Evolutionary conservation across 2,329 filamentous ascomycete genomes (phyloP).

Genomic region (Hypomyces perniciosus): DNA sequence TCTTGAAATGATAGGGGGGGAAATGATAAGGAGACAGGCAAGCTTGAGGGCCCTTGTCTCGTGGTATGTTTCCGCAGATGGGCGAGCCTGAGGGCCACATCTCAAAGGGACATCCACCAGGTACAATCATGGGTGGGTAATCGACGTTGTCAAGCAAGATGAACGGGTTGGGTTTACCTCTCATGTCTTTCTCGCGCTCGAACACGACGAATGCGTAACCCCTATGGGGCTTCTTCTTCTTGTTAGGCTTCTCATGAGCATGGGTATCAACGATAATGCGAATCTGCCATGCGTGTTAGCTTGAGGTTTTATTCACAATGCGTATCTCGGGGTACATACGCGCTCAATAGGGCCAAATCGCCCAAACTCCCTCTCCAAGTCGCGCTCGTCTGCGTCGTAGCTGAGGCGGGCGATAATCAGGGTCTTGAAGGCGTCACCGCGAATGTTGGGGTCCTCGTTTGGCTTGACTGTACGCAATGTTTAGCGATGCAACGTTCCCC

Average conservation of each 20-base stretch:
- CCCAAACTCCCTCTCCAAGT: conserved; percentile 88
- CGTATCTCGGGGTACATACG: conserved; percentile 42
- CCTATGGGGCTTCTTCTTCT: conserved; percentile 74
- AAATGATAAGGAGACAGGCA: conserved; percentile 40
- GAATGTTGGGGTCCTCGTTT: conserved; percentile 75
- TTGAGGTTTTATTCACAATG: background rate
- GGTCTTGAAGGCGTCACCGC: conserved; percentile 92
- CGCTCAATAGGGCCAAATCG: conserved; percentile 92
- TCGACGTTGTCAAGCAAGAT: conserved; percentile 7
- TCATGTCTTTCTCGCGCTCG: conserved; percentile 97
- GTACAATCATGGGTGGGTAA: conserved; percentile 9
- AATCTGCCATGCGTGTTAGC: conserved; percentile 50
- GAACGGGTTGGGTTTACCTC: conserved; percentile 64
- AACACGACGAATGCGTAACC: conserved; percentile 98
- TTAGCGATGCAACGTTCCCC: conserved; percentile 9
- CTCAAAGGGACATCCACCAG: conserved; percentile 19
- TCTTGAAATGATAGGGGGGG: conserved; percentile 19
- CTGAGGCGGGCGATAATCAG: conserved; percentile 85
- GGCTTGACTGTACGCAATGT: conserved; percentile 60
- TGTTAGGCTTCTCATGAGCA: conserved; percentile 61
- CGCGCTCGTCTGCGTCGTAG: conserved; percentile 82
- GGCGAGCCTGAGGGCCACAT: conserved; percentile 40
- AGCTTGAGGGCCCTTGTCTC: conserved; percentile 53
- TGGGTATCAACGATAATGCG: conserved; percentile 78
- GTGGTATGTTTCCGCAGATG: conserved; percentile 33